These are phyloP conservation scores for Neospora caninum DNA, from an alignment of 169 alveolate genomes.

Conservation along the genomic window DNA sequence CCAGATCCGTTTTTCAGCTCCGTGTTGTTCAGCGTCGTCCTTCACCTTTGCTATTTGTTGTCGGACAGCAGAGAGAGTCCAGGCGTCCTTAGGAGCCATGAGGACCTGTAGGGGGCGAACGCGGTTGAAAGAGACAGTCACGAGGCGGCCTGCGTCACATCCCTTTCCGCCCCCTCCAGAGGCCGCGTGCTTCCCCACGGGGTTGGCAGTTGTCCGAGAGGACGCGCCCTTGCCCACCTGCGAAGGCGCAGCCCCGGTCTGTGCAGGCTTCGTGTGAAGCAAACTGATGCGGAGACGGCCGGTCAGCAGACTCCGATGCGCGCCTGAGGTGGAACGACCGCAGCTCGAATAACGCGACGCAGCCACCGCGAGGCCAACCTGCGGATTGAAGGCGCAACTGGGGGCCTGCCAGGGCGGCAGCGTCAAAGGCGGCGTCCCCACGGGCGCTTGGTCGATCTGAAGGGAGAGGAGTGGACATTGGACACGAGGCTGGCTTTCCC, in stretches of 20 bases:
- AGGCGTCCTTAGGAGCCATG: not conserved
- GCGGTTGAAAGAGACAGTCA: constrained; percentile 13
- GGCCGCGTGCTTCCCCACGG: not conserved
- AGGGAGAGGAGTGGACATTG: not conserved
- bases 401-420: not conserved
- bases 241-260: not conserved
- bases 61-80: not conserved
- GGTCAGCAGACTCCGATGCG: not conserved
- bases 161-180: not conserved
- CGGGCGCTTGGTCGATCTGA: not conserved
- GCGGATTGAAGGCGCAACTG: not conserved
- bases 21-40: not conserved
- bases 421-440: not conserved
- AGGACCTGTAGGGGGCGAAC: constrained; percentile 16
- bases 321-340: not conserved
- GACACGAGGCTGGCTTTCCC: too few species aligned
- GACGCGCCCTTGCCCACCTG: not conserved
- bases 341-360: not conserved
- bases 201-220: not conserved
- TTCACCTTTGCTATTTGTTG: not conserved
- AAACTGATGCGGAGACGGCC: not conserved
- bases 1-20: not conserved
- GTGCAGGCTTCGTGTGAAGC: not conserved
- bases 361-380: not conserved
- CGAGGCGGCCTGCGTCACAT: not conserved